These are phyloP conservation scores for Rhodomyrtus psidioides DNA, from an alignment of 441 rosid genomes.

Conservation along the genomic window DNA sequence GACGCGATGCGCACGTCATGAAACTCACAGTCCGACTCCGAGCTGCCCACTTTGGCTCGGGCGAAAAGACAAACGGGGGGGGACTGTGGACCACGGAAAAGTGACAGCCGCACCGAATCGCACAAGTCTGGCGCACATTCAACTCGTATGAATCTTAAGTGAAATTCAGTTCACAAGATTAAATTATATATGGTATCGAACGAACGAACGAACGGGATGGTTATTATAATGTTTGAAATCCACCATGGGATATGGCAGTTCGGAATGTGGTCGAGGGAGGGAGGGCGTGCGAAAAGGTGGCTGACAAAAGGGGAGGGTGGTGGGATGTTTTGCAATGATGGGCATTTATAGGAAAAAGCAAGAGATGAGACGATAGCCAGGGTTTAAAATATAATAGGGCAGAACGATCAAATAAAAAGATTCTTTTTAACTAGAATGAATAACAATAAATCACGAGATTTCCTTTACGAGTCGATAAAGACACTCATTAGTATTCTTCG, in stretches of 20 bases:
- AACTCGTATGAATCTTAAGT: too few species aligned
- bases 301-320: background rate
- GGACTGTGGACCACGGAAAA: background rate
- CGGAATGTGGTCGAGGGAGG: background rate
- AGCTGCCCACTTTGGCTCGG: background rate
- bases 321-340: constrained; percentile 1
- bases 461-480: background rate
- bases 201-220: background rate
- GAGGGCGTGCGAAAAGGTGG: background rate
- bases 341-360: background rate
- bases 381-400: background rate
- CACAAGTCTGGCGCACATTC: background rate
- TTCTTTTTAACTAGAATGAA: background rate
- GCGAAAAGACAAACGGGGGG: background rate
- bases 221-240: too few species aligned
- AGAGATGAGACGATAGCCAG: background rate
- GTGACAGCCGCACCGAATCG: background rate
- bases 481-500: too few species aligned
- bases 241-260: background rate
- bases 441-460: background rate
- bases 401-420: background rate
- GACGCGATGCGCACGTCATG: background rate
- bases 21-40: background rate
- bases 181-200: background rate
- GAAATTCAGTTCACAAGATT: background rate